Evolutionary conservation across 257 asterid genomes (phyloP).

Genomic region (Coffea canephora): DNA sequence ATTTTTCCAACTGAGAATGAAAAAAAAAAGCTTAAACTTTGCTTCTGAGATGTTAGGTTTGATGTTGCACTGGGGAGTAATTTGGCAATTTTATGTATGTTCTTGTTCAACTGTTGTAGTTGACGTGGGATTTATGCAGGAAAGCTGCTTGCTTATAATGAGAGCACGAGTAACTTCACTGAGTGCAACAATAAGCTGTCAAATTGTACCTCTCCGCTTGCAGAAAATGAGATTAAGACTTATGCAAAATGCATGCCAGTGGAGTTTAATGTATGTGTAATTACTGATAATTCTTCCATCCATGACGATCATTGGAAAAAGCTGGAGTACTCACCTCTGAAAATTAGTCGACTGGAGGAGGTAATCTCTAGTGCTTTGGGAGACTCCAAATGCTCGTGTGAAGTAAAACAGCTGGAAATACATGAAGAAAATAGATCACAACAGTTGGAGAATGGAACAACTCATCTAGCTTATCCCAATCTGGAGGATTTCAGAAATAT

Average conservation of each 20-base stretch:
- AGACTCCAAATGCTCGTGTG: constrained; percentile 44
- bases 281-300: constrained; percentile 27
- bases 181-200: constrained; percentile 27
- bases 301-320: constrained; percentile 18
- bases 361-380: constrained; percentile 45
- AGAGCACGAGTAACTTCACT: constrained; percentile 31
- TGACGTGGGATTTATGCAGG: constrained; percentile 51
- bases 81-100: not conserved
- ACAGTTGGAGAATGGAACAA: constrained; percentile 39
- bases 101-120: not conserved
- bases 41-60: not conserved
- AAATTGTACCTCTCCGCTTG: constrained; percentile 31
- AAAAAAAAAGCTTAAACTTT: not conserved
- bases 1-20: not conserved
- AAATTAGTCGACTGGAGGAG: constrained; percentile 46
- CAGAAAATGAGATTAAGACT: constrained; percentile 35
- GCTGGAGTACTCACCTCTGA: constrained; percentile 33
- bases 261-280: constrained; percentile 35
- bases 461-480: constrained; percentile 55
- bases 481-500: constrained; percentile 74
- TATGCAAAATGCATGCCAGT: constrained; percentile 18
- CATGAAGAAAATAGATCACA: constrained; percentile 23
- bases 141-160: constrained; percentile 36
- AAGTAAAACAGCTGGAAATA: constrained; percentile 27
- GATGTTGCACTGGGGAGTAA: not conserved